Evolutionary conservation across 257 asterid genomes (phyloP), one percentile per base, ranked within the genome.

Genomic region (Striga asiatica): DNA sequence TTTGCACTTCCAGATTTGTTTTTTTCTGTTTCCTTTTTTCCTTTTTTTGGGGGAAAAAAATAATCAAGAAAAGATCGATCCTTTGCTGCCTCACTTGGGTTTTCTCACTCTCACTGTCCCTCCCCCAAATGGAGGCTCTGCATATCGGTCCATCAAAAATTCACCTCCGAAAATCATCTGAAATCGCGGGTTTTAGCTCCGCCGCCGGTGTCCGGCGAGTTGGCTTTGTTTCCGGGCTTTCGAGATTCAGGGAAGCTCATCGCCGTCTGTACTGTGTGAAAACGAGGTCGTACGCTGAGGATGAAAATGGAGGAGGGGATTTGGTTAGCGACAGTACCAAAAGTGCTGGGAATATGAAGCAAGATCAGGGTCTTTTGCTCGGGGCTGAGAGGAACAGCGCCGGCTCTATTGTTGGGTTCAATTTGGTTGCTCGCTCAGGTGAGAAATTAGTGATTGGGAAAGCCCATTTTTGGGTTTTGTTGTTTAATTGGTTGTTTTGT

Each of bases 351-450:
- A 83, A 75, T 38, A 42, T 54, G 60, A 69, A 66, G 39, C 43
- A 51, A 2, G 73, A 73, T 5, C 73, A 71, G 54, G 81, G 79
- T 32, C 50, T 62, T 35, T 50, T 81, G 6, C 48, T 81, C 65
- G 89, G 82, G 6, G 28, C 75, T 4, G 78, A 85, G 73, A 77
- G 71, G 43, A 87, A 83, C 66, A 59, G 19, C 19, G 60, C 78
- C 60, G 94, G 84, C 61, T 56, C 93, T 47, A 69, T 86, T 71
- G 72, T 76, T 72, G 95, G 81, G 35, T 81, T 81, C 66, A 71
- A 72, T 37, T 73, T 83, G 81, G 71, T 78, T 76, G 84, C 83
- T 38, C 81, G 71, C 3, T 80, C 96, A 59, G 95, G 96, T 87
- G 52, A 54, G 32, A n/a, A 0, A 3, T 1, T 47, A 50, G 31